These are phyloP conservation scores for Fraxinus xanthoxyloides DNA, from an alignment of 305 asterid genomes.

Conservation along the genomic window DNA sequence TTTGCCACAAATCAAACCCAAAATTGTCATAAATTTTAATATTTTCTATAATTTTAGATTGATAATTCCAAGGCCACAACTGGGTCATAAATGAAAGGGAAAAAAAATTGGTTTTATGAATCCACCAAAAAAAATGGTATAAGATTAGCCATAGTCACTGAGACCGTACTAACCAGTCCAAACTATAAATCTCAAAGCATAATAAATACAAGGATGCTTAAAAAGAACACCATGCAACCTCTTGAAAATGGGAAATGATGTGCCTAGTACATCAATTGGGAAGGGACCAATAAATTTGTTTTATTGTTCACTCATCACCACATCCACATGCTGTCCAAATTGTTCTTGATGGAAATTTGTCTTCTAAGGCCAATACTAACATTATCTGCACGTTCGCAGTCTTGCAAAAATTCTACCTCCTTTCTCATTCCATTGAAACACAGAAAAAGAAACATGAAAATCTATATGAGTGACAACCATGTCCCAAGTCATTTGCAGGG, in stretches of 20 bases:
- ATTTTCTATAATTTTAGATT: neutral
- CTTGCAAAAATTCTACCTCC: no score
- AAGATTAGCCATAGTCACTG: neutral
- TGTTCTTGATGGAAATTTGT: no score
- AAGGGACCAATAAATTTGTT: conserved; percentile 44
- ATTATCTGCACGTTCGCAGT: no score
- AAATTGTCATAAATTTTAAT: neutral
- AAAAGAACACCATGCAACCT: conserved; percentile 26
- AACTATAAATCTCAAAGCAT: conserved; percentile 12
- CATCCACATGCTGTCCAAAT: conserved; percentile 26
- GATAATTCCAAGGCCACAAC: conserved; percentile 17
- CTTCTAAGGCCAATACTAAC: no score
- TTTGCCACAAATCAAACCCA: neutral
- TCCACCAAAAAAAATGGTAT: neutral
- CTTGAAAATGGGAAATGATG: conserved; percentile 23
- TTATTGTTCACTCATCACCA: conserved; percentile 42
- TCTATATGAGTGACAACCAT: neutral
- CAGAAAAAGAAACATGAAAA: no score
- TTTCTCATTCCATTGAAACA: no score
- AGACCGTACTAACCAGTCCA: conserved; percentile 6
- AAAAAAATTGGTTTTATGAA: no score
- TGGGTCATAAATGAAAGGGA: conserved; percentile 7
- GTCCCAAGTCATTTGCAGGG: neutral
- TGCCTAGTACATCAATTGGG: conserved; percentile 13
- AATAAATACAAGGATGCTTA: conserved; percentile 18